Evolutionary conservation across 768 basidiomycete species (phyloP), one percentile per base, ranked within the genome.

Genomic region (Tricholoma sp.): DNA sequence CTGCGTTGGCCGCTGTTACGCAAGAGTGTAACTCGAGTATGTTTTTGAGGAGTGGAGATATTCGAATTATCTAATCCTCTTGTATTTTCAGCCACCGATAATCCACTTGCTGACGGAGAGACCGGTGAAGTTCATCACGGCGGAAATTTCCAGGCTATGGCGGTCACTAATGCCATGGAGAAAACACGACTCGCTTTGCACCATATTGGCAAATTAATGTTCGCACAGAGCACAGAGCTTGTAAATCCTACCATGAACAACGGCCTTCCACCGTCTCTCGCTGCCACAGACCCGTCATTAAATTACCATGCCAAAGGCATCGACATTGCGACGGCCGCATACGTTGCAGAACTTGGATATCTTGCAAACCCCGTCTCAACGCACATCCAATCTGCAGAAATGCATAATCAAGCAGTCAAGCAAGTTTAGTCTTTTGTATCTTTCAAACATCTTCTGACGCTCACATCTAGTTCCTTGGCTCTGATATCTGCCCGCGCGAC

Each of bases 121-220:
- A 82, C 82, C 29, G 82, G 81, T 2, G 67, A 75, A 36, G 77
- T 88, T 12, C 86, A 91, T 65, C 84, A 89, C 59, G 89, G 88
- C 28, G 93, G 92, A 12, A 94, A 94, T 68, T 94, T 95, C 78
- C 92, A 89, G 68, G 88, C 88, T 0, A 89, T 89, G 84, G 78
- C 86, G 11, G 80, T 91, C 44, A 86, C 86, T 11, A 82, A 71
- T 56, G 86, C 89, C 10, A 93, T 94, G 89, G 92, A 94, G 68
- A 91, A 93, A 68, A 88, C 88, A 0, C 87, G 92, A 8, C 79
- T 89, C 45, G 76, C 83, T 11, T 69, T 89, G 45, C 77, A 84
- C 41, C 87, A 88, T 57, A 78, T 89, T 47, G 88, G 88, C 53
- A 85, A 86, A 67, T 73, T 91, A 31, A 67, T 86, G 52, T 89